Evolutionary conservation across 495 filamentous ascomycete genomes (phyloP).

Genomic region (Penicillium turbatum): DNA sequence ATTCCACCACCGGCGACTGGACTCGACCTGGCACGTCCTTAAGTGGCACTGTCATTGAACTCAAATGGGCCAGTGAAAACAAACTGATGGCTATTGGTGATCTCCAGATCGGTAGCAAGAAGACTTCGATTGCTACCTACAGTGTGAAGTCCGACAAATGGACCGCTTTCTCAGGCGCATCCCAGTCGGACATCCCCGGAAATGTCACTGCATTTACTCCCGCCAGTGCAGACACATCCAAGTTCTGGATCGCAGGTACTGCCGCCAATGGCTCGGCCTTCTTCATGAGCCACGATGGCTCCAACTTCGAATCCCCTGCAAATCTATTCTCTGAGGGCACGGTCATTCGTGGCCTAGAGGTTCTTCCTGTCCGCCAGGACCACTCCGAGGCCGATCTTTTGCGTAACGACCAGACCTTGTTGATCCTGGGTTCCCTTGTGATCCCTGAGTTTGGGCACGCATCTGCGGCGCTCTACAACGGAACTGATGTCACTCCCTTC

Average conservation of each 20-base stretch:
- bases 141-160: constrained; percentile 59
- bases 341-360: constrained; percentile 70
- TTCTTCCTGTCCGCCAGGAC: constrained; percentile 62
- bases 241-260: constrained; percentile 76
- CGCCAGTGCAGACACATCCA: constrained; percentile 59
- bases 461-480: constrained; percentile 85
- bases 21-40: constrained; percentile 66
- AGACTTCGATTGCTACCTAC: constrained; percentile 70
- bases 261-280: constrained; percentile 64
- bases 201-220: constrained; percentile 70
- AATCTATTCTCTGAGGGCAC: constrained; percentile 59
- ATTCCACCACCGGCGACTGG: constrained; percentile 66
- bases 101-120: constrained; percentile 60
- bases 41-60: constrained; percentile 60
- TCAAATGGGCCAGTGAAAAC: constrained; percentile 69
- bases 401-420: constrained; percentile 60
- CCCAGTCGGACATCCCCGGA: constrained; percentile 60
- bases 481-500: constrained; percentile 71
- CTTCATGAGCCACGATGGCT: constrained; percentile 71
- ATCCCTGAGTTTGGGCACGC: constrained; percentile 74
- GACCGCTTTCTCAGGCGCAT: constrained; percentile 60
- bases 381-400: constrained; percentile 65
- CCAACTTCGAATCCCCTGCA: constrained; percentile 53
- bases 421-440: constrained; percentile 75
- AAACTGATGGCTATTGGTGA: constrained; percentile 73